A percentile compares a stretch with the other conserved stretches of the same genome.
Evolutionary conservation across 2,329 filamentous ascomycete species (phyloP).

Genomic region (Cladosporium sp.): DNA sequence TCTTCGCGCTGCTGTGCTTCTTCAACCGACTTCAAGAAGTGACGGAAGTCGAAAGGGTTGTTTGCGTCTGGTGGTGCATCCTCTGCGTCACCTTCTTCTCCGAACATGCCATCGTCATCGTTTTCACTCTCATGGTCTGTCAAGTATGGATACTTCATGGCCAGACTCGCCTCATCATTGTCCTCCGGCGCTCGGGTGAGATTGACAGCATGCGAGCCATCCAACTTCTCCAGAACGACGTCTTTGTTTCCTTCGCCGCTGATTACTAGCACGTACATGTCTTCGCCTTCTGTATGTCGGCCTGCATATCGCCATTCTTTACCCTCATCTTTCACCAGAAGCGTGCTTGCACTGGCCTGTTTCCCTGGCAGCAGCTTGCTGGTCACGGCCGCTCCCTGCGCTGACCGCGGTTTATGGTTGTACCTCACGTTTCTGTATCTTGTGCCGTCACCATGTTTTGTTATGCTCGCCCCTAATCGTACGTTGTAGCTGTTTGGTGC

Average conservation of each 20-base stretch:
- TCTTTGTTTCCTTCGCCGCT: slow-evolving; percentile 24
- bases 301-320: slow-evolving; percentile 38
- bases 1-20: slow-evolving; percentile 20
- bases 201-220: slow-evolving; percentile 86
- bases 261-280: slow-evolving; percentile 61
- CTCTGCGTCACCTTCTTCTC: slow-evolving; percentile 32
- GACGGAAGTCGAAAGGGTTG: slow-evolving; percentile 49
- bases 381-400: slow-evolving; percentile 18
- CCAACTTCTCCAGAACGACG: slow-evolving; percentile 64
- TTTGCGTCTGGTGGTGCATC: slow-evolving; percentile 36
- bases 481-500: slow-evolving; percentile 24
- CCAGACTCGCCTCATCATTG: slow-evolving; percentile 58
- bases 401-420: slow-evolving; percentile 43
- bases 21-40: slow-evolving; percentile 35
- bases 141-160: slow-evolving; percentile 60
- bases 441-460: slow-evolving; percentile 14
- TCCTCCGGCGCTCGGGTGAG: slow-evolving; percentile 65
- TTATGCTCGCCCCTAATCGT: slow-evolving; percentile 28
- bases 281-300: slow-evolving; percentile 47
- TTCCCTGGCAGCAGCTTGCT: slow-evolving; percentile 7
- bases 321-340: slow-evolving; percentile 24
- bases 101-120: slow-evolving; percentile 26
- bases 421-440: slow-evolving; percentile 28
- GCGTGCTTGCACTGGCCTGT: slow-evolving; percentile 11
- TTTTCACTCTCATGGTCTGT: slow-evolving; percentile 19